Conservation (phyloP, 2,329 filamentous ascomycete species). For the Paecilomyces dactylethromorphus region DNA sequence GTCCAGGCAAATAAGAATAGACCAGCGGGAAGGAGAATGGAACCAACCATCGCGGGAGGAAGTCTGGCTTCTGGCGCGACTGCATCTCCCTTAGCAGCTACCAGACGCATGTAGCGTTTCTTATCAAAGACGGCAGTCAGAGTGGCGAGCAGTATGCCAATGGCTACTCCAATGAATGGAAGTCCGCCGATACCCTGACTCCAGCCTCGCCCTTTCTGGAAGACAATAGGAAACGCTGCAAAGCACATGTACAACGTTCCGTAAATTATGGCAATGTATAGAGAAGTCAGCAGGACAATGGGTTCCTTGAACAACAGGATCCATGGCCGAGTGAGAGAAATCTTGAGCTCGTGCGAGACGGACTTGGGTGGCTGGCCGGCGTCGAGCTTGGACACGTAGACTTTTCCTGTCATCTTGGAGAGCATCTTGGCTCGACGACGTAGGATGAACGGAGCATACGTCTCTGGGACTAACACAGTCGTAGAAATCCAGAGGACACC, state of each 20-base stretch:
- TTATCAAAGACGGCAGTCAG: constrained; percentile 37
- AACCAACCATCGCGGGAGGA: constrained; percentile 42
- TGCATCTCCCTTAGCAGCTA: too few relatives aligned
- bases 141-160: constrained; percentile 33
- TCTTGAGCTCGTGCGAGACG: constrained; percentile 34
- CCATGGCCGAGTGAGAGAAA: constrained; percentile 45
- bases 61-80: too few relatives aligned
- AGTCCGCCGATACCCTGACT: constrained; percentile 42
- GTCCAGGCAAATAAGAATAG: constrained; percentile 59
- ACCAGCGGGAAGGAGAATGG: constrained; percentile 47
- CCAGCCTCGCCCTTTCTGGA: constrained; percentile 40
- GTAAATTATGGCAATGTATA: constrained; percentile 47
- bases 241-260: constrained; percentile 49
- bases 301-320: constrained; percentile 44
- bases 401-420: constrained; percentile 44
- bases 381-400: constrained; percentile 37
- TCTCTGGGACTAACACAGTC: constrained; percentile 25
- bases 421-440: constrained; percentile 43
- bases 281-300: constrained; percentile 44
- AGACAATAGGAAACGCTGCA: constrained; percentile 47
- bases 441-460: constrained; percentile 46
- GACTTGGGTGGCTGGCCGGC: constrained; percentile 37
- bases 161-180: constrained; percentile 44
- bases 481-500: constrained; percentile 48
- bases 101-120: constrained; percentile 29